Evolutionary conservation across 441 rosid genomes (phyloP), one percentile per base, ranked within the genome.

Genomic region (Eruca vesicaria): DNA sequence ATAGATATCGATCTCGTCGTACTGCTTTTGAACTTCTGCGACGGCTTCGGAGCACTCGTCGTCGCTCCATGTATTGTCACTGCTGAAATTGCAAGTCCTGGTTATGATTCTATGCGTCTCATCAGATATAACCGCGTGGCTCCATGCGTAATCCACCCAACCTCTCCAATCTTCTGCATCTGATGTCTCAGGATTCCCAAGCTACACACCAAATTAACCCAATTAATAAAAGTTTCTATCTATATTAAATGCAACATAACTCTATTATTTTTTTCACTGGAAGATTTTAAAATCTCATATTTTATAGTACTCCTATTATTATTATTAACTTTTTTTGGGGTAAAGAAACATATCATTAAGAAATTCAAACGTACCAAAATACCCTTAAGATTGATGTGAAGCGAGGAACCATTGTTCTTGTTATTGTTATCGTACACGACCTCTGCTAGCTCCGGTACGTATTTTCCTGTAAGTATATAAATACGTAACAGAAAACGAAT

Each of bases 141-240:
- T 96, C 99, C 99, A 96, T 18, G 98, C 97, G 56, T 93, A 93
- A 79, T 96, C 99, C 60, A 90, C 90, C 68, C 88, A 61, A 1
- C 99, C 99, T 75, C 79, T 81, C 98, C 95, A 93, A 69, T 96
- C 99, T 7, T 96, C 97, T n/a, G 86, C 86, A 31, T 81, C 86
- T 48, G 84, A 78, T 28, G 98, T 91, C 83, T 91, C 98, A 2
- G 99, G 98, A 85, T 96, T 96, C 20, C 99, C 99, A 80, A 95
- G 48, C 99, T 95, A 55, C 56, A 28, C n/a, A 9, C 21, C 5
- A 5, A 38, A n/a, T n/a, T n/a, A 48, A 48, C 53, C 20, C 38
- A 36, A 16, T 12, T 14, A 3, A 29, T 3, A 20, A 16, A 28
- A 28, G 26, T 23, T n/a, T 23, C 26, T 23, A 1, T 6, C 23